Base-by-base conservation (phyloP, 805 yeast genomes). In the Lipomyces anomalus region DNA sequence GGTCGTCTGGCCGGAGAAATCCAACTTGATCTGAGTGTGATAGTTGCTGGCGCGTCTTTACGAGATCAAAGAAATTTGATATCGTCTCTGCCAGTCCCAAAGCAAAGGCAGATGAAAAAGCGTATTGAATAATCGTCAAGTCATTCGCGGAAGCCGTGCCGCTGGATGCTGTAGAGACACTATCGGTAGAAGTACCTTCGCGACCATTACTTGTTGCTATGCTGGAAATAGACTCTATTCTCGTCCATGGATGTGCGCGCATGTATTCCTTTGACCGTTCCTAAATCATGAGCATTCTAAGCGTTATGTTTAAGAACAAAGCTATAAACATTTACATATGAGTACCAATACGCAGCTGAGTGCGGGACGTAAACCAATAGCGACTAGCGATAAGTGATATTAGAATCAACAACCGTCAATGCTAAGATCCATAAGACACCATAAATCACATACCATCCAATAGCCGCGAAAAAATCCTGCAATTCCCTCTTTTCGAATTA, bases 391-490 rank as follows among this genome's bases (percentile, higher is more conserved):
- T n/a, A n/a, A n/a, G n/a, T n/a, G n/a, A n/a, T n/a, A n/a, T n/a
- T n/a, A n/a, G n/a, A n/a, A n/a, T n/a, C n/a, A n/a, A n/a, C n/a
- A n/a, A n/a, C n/a, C n/a, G n/a, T n/a, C n/a, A n/a, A n/a, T n/a
- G n/a, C n/a, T n/a, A n/a, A n/a, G n/a, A n/a, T n/a, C n/a, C n/a
- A n/a, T n/a, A n/a, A n/a, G n/a, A n/a, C n/a, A n/a, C n/a, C n/a
- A n/a, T n/a, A n/a, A n/a, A n/a, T n/a, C n/a, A n/a, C n/a, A n/a
- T 47, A 51, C 57, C 71, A 69, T 63, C 65, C 67, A 65, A 51
- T 69, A 69, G 7, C 98, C 98, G 55, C 94, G 74, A 67, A 79
- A 89, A 53, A 84, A 72, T 3, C 97, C 97, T 44, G 63, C 67
- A 38, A 83, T 20, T 2, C 97, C 97, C 57, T 85, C 95, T 0